Evolutionary conservation across 805 yeast genomes (phyloP).

Genomic region (Metschnikowia lunata): DNA sequence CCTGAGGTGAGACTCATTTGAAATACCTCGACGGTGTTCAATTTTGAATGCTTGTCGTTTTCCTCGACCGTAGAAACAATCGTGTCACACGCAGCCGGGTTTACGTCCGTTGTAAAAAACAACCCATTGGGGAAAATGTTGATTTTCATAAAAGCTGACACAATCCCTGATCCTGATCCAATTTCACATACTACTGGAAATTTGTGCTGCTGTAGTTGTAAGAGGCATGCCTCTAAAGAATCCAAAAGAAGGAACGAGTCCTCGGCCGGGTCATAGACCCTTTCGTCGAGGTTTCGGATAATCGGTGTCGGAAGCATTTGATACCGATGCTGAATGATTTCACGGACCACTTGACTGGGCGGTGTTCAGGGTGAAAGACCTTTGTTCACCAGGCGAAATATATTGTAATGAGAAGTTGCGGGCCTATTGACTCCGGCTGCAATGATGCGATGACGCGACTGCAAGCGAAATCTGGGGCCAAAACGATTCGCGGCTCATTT

Average conservation of each 20-base stretch:
- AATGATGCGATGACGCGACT: no score
- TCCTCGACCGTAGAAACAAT: constrained; percentile 19
- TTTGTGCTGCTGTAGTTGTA: constrained; percentile 35
- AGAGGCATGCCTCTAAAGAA: constrained; percentile 49
- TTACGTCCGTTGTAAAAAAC: constrained; percentile 72
- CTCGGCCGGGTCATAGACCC: constrained; percentile 92
- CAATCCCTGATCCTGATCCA: constrained; percentile 91
- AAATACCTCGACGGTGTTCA: constrained; percentile 21
- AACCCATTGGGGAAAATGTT: constrained; percentile 49
- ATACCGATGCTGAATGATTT: no score
- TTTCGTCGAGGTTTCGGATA: constrained; percentile 51
- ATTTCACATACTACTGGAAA: constrained; percentile 69
- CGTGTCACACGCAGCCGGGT: constrained; percentile 67
- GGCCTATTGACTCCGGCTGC: no score
- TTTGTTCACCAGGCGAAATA: no score
- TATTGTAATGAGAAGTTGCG: no score
- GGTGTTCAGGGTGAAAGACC: no score
- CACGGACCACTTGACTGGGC: no score
- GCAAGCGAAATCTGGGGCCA: no score
- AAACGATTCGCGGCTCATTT: no score
- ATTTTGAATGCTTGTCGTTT: constrained; percentile 15
- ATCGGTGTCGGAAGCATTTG: constrained; percentile 79
- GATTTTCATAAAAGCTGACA: constrained; percentile 69
- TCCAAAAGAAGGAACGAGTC: constrained; percentile 86
- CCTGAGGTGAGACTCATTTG: constrained; percentile 57